Evolutionary conservation across 805 yeast species (phyloP).

Genomic region (Starmerella cellae): DNA sequence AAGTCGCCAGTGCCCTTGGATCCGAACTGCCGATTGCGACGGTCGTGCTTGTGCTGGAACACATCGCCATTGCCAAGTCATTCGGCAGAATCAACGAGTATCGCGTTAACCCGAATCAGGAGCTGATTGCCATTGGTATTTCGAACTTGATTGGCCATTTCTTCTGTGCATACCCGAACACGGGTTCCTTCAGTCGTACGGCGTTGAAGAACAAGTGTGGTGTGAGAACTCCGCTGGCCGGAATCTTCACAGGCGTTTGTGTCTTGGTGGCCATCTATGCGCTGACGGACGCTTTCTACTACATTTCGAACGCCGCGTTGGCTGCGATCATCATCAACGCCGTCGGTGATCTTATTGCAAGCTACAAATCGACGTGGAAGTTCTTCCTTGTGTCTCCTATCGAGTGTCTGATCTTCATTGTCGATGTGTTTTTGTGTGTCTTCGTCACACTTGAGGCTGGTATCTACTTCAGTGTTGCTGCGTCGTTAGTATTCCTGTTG

Average conservation of each 20-base stretch:
- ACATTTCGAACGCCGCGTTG: conserved; percentile 79
- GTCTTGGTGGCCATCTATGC: conserved; percentile 77
- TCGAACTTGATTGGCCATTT: conserved; percentile 83
- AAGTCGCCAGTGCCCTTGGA: conserved; percentile 47
- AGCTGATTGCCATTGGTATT: conserved; percentile 83
- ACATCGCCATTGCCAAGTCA: conserved; percentile 84
- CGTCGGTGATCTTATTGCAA: conserved; percentile 69
- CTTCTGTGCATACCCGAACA: conserved; percentile 87
- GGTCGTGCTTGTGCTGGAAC: conserved; percentile 73
- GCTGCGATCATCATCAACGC: conserved; percentile 88
- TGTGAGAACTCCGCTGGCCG: conserved; percentile 87
- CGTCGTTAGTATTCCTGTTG: conserved; percentile 61
- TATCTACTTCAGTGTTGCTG: conserved; percentile 78
- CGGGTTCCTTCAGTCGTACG: conserved; percentile 90
- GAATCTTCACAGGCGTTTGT: conserved; percentile 78
- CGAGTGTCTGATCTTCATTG: conserved; percentile 58
- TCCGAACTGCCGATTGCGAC: conserved; percentile 75
- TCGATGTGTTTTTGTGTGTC: conserved; percentile 61
- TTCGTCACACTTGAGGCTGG: conserved; percentile 76
- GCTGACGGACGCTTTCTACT: conserved; percentile 70
- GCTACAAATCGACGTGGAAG: conserved; percentile 35
- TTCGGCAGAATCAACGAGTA: conserved; percentile 88
- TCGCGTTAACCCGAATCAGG: conserved; percentile 85
- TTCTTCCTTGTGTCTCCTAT: conserved; percentile 62
- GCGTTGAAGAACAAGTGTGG: conserved; percentile 92